Base-by-base conservation (phyloP, 2,329 filamentous ascomycete genomes). In the Leptoxyphium fumago region DNA sequence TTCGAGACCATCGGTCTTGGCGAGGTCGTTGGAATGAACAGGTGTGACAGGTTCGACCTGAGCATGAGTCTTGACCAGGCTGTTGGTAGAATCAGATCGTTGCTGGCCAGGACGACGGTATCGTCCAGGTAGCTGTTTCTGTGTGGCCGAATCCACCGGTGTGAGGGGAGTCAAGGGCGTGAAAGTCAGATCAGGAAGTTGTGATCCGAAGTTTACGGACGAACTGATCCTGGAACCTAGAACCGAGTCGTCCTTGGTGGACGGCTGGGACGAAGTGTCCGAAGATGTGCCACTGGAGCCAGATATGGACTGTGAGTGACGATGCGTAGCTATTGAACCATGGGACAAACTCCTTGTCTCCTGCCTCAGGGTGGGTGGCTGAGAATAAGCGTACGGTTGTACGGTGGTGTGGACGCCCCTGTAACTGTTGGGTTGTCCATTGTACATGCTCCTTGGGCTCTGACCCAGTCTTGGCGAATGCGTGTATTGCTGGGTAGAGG, bases 51-150 rank as follows among this genome's bases (percentile, higher is more conserved):
- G 4, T n/a, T 17, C 34, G 34, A 55, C 58, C 40, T 52, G 54
- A 43, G 47, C 46, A 26, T 59, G 52, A 39, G 57, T 44, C 42
- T 57, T 48, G 38, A 58, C 52, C 41, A 60, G 59, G 48, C 56
- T 54, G 41, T 53, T 63, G 54, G 57, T 67, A 50, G 66, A 72
- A 51, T 78, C 77, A 13, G 67, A 64, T 47, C 75, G 56, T 42
- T 56, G 69, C 51, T 75, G 74, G 46, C 73, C 69, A 44, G 71
- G 71, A 47, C 87, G 80, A 54, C 87, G 76, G 61, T 95, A 95
- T 46, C 89, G 21, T 26, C 21, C 21, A 3, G 21, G 21, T 26
- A 26, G 21, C 21, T 26, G 21, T 26, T 26, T 78, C 60, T 94
- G 87, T 1, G 85, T 84, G 1, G 83, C 78, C 17, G 79, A 70